Conservation (phyloP, 495 filamentous ascomycete species). For the Tetracladium marchalianum region DNA sequence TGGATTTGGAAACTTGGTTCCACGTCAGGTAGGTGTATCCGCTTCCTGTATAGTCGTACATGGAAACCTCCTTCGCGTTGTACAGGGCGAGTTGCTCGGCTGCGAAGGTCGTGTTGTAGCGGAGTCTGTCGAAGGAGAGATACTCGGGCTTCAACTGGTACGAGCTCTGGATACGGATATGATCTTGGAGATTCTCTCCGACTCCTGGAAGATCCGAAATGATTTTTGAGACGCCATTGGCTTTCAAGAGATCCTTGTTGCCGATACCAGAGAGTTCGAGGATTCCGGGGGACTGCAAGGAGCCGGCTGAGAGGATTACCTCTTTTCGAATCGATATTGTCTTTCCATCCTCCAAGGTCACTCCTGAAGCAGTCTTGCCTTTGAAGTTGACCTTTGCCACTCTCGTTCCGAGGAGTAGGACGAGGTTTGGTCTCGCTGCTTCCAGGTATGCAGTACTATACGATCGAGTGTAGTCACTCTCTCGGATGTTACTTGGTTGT, state of each 20-base stretch:
- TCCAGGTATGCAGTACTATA: conserved; percentile 18
- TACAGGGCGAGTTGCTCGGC: conserved; percentile 16
- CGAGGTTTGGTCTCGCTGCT: conserved; percentile 31
- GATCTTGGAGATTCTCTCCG: conserved; percentile 55
- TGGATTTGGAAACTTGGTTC: not conserved
- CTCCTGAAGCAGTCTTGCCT: conserved; percentile 20
- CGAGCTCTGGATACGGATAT: conserved; percentile 25
- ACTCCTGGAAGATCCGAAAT: conserved; percentile 46
- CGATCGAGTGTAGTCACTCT: conserved; percentile 25
- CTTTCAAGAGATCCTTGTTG: conserved; percentile 22
- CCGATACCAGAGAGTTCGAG: conserved; percentile 16
- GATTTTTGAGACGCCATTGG: conserved; percentile 41
- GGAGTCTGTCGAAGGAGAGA: conserved; percentile 17
- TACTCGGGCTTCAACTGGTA: conserved; percentile 17
- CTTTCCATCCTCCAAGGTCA: conserved; percentile 20
- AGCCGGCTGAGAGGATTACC: conserved; percentile 13
- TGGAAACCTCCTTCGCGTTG: conserved; percentile 7
- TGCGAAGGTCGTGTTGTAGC: conserved; percentile 16
- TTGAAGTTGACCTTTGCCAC: conserved; percentile 36
- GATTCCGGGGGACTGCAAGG: conserved; percentile 8
- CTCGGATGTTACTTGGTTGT: conserved; percentile 29
- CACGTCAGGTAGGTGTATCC: conserved; percentile 18
- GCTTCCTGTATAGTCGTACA: conserved; percentile 21
- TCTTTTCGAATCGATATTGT: conserved; percentile 9
- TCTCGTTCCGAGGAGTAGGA: conserved; percentile 33